These are phyloP conservation scores for Cadophora malorum DNA, from an alignment of 2,329 filamentous ascomycete species.

Conservation along the genomic window DNA sequence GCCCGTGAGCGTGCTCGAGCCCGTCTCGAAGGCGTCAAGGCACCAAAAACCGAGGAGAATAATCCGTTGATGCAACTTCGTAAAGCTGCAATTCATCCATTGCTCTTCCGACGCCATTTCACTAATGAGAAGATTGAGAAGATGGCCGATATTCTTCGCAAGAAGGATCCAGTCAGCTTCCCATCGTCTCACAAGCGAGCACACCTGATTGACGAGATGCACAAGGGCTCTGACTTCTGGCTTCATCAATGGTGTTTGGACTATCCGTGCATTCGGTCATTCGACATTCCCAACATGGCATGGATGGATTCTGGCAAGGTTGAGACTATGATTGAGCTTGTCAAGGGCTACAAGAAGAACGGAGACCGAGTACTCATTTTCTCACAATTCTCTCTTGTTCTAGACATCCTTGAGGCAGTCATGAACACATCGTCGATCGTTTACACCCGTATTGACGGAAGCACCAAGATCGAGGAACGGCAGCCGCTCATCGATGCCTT, in stretches of 20 bases:
- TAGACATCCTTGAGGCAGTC: conserved; percentile 88
- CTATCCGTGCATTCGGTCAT: conserved; percentile 59
- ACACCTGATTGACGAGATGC: conserved; percentile 62
- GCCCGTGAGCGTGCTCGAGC: conserved; percentile 63
- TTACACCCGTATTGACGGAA: conserved; percentile 87
- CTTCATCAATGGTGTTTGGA: conserved; percentile 70
- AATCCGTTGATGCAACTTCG: conserved; percentile 90
- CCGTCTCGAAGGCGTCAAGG: conserved; percentile 58
- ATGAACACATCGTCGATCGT: conserved; percentile 74
- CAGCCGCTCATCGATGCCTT: conserved; percentile 91
- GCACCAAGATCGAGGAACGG: conserved; percentile 79
- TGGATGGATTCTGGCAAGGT: conserved; percentile 81
- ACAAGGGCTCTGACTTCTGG: conserved; percentile 66
- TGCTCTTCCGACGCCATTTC: conserved; percentile 85
- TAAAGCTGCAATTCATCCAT: conserved; percentile 89
- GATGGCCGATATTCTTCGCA: conserved; percentile 79
- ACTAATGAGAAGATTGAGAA: conserved; percentile 74
- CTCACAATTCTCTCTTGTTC: conserved; percentile 89
- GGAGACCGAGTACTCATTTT: conserved; percentile 91
- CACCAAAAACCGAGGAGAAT: conserved; percentile 60
- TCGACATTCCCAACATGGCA: conserved; percentile 59
- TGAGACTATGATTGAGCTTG: conserved; percentile 76
- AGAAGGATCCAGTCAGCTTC: conserved; percentile 64
- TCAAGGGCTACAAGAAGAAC: conserved; percentile 74
- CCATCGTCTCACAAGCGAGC: conserved; percentile 54